Percentiles rank a stretch among this genome's conserved stretches.
Evolutionary conservation across 2,329 filamentous ascomycete genomes (phyloP).

Genomic region (Cercospora zeae-maydis): DNA sequence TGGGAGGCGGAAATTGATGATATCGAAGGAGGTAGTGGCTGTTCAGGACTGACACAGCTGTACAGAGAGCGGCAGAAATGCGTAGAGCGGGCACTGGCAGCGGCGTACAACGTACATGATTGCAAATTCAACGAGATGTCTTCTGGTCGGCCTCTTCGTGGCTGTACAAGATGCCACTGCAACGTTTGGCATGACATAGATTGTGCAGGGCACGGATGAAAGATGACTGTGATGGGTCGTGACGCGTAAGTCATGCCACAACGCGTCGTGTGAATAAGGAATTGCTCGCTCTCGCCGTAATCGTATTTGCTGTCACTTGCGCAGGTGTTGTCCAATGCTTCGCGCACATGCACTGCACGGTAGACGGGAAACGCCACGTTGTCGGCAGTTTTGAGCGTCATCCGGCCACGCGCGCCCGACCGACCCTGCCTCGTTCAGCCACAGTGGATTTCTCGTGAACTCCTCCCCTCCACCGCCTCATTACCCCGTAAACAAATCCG

Average conservation of each 20-base stretch:
- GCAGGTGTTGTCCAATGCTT: constrained; percentile 1
- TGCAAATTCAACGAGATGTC: background rate
- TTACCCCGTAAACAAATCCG: background rate
- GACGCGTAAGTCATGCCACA: background rate
- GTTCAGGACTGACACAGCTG: background rate
- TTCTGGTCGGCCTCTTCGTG: background rate
- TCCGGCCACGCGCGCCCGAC: background rate
- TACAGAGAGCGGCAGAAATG: background rate
- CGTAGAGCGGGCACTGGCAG: background rate
- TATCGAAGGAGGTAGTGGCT: background rate
- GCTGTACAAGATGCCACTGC: background rate
- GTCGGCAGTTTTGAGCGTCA: constrained; percentile 4
- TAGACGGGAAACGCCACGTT: background rate
- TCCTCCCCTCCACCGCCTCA: constrained; percentile 4
- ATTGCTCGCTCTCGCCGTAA: background rate
- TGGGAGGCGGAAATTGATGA: constrained; percentile 3
- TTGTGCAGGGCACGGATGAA: background rate
- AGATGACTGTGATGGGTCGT: constrained; percentile 1
- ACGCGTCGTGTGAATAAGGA: background rate
- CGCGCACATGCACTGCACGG: background rate
- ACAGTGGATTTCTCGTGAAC: constrained; percentile 4
- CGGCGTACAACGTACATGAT: background rate
- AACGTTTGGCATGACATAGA: background rate
- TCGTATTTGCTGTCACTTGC: background rate
- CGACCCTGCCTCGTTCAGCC: background rate